These are phyloP conservation scores for Bothriochloa decipiens DNA, from an alignment of 176 grass and related monocot species.

Conservation along the genomic window DNA sequence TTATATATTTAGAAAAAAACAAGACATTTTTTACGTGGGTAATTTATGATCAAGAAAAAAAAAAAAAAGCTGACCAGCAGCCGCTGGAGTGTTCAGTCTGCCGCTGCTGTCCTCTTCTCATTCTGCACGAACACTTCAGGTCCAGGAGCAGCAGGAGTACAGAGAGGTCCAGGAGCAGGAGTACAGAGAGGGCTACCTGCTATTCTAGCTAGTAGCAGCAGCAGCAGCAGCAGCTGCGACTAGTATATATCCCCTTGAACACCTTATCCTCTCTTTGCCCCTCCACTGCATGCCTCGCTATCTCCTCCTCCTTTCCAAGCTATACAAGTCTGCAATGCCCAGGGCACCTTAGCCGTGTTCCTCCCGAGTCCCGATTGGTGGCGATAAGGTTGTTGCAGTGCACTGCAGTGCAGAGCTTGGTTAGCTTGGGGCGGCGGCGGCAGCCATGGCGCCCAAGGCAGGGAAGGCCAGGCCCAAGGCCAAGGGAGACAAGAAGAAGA, in stretches of 20 bases:
- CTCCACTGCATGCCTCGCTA: conserved; percentile 42
- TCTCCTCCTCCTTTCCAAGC: conserved; percentile 1
- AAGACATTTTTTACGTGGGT: neutral
- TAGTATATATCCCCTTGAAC: conserved; percentile 41
- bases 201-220: conserved; percentile 10
- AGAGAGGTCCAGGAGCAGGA: conserved; percentile 23
- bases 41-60: neutral
- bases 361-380: neutral
- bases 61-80: no score
- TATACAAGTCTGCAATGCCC: conserved; percentile 40
- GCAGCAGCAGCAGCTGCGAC: neutral
- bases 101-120: conserved; percentile 26
- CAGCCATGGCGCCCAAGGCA: conserved; percentile 83
- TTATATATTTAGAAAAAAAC: no score
- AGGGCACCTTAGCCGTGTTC: conserved; percentile 10
- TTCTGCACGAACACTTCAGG: conserved; percentile 25
- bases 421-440: conserved; percentile 14
- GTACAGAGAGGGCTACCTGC: neutral
- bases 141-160: conserved; percentile 22
- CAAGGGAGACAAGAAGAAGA: conserved; percentile 98
- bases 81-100: neutral
- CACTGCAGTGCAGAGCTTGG: neutral
- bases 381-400: conserved; percentile 5
- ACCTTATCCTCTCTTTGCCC: conserved; percentile 57
- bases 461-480: conserved; percentile 84